A percentile compares a stretch with the other conserved stretches of the same genome.
Conservation (phyloP, 2,329 filamentous ascomycete species). For the Hypoxylon sp. region DNA sequence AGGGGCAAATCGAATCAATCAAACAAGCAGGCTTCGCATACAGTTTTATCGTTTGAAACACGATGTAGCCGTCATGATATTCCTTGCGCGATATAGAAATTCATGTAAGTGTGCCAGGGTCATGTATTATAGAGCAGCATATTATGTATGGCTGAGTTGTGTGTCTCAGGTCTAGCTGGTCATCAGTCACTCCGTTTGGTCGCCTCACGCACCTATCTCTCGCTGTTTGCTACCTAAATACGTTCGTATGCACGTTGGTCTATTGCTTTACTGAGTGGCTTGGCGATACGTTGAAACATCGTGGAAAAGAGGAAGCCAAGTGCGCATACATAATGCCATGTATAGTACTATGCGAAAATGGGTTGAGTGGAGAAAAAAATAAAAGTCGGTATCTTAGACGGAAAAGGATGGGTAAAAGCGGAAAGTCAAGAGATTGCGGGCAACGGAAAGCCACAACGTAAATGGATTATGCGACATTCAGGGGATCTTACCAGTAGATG, state of each 20-base stretch:
- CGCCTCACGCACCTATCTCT: slow-evolving; percentile 4
- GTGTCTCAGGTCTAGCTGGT: slow-evolving; percentile 30
- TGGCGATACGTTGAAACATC: slow-evolving; percentile 13
- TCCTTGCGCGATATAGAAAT: slow-evolving; percentile 28
- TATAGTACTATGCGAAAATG: background rate
- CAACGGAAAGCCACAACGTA: slow-evolving; percentile 11
- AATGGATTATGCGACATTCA: slow-evolving; percentile 20
- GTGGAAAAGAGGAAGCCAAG: background rate
- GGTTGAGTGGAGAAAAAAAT: slow-evolving; percentile 15
- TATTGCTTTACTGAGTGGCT: slow-evolving; percentile 7
- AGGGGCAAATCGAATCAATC: slow-evolving; percentile 29
- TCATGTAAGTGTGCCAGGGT: slow-evolving; percentile 20
- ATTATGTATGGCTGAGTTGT: slow-evolving; percentile 10
- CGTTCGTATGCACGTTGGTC: slow-evolving; percentile 1
- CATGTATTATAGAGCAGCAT: slow-evolving; percentile 30
- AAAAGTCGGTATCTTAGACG: slow-evolving; percentile 30
- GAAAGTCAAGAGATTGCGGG: slow-evolving; percentile 28
- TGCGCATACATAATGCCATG: background rate
- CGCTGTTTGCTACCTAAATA: slow-evolving; percentile 3
- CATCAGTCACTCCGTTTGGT: slow-evolving; percentile 16
- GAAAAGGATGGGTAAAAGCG: slow-evolving; percentile 28
- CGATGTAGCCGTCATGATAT: slow-evolving; percentile 31
- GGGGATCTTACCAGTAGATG: slow-evolving; percentile 26
- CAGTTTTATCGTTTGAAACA: slow-evolving; percentile 40
- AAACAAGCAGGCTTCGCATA: slow-evolving; percentile 29